phyloP scores from a whole-genome alignment of 2,329 filamentous ascomycete genomes.

The Zymoseptoria crescenta region DNA sequence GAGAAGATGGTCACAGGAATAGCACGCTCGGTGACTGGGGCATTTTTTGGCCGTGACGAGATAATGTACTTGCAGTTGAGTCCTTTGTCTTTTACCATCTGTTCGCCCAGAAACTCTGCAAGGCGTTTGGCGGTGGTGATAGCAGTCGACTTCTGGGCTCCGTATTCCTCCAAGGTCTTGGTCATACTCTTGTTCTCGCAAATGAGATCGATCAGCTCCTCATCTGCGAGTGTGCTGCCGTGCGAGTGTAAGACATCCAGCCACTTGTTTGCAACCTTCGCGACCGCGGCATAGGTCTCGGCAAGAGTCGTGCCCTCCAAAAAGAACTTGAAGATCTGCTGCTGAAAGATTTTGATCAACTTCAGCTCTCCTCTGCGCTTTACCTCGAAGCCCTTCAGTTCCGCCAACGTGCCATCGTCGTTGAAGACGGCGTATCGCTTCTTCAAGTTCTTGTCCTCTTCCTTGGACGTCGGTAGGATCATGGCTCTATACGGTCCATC shows the following conservation, averaged over 20 bases:
- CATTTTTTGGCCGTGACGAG: slow-evolving; percentile 73
- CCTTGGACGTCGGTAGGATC: slow-evolving; percentile 94
- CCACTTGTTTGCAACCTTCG: slow-evolving; percentile 93
- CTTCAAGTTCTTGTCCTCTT: slow-evolving; percentile 99
- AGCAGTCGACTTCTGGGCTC: slow-evolving; percentile 91
- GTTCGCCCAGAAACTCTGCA: slow-evolving; percentile 91
- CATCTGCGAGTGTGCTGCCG: slow-evolving; percentile 82
- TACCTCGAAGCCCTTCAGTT: slow-evolving; percentile 94
- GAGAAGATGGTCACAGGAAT: slow-evolving; percentile 97
- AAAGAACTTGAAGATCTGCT: slow-evolving; percentile 99
- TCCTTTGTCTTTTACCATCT: slow-evolving; percentile 99
- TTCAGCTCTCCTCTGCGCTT: slow-evolving; percentile 97
- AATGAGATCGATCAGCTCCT: slow-evolving; percentile 98
- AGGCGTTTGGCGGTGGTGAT: slow-evolving; percentile 94
- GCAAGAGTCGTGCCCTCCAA: slow-evolving; percentile 78
- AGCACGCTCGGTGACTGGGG: slow-evolving; percentile 88
- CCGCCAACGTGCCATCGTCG: slow-evolving; percentile 87
- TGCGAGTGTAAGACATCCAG: slow-evolving; percentile 87
- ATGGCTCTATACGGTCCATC: slow-evolving; percentile 97
- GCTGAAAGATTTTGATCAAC: slow-evolving; percentile 99
- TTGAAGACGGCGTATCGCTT: slow-evolving; percentile 99
- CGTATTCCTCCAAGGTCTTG: slow-evolving; percentile 95
- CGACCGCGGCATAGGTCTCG: slow-evolving; percentile 85
- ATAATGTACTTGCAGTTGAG: slow-evolving; percentile 99
- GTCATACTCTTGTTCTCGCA: slow-evolving; percentile 98